Base-by-base conservation (phyloP, 2,329 filamentous ascomycete species). In the Fusarium haematococcum region DNA sequence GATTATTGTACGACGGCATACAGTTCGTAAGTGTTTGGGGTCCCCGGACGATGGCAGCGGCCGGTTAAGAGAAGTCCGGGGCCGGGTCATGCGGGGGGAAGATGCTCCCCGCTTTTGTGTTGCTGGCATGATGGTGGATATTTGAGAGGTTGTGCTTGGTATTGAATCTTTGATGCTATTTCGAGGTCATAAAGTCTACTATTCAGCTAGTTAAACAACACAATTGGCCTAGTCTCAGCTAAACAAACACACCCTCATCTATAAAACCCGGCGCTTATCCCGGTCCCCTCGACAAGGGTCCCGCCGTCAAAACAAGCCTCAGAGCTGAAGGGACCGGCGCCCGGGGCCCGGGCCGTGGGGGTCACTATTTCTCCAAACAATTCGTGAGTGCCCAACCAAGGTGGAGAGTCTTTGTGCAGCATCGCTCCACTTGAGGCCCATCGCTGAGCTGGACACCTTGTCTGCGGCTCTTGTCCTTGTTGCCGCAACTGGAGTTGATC, bases 401-500 rank as follows among this genome's bases (percentile, higher is more conserved):
- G 54, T 37, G 52, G 52, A 57, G 52, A 37, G 32, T 57, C 33
- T 25, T 20, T 23, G 32, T 35, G 54, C 33, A n/a, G 54, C 32
- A 61, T 62, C 71, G 56, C 60, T 74, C 71, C 71, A 74, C 58
- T 61, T 37, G 54, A 74, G 27, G 52, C 39, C 35, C 56, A 57
- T 62, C 39, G 45, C 63, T 59, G 60, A 33, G 63, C 66, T 65
- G 60, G 58, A 58, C 68, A 72, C 54, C 33, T 33, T 35, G 32
- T 48, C 56, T 59, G 43, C 41, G 62, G 56, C 54, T 68, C 56
- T 50, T 50, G 33, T 35, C 33, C 45, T 48, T 45, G n/a, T 33
- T 43, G 25, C 57, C 35, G 25, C 18, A 60, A 23, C 37, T 18
- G 57, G 58, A 62, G 16, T 30, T 58, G 54, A 57, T 35, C 52